Evolutionary conservation across 345 rosid genomes (phyloP).

Genomic region (Noccaea caerulescens): DNA sequence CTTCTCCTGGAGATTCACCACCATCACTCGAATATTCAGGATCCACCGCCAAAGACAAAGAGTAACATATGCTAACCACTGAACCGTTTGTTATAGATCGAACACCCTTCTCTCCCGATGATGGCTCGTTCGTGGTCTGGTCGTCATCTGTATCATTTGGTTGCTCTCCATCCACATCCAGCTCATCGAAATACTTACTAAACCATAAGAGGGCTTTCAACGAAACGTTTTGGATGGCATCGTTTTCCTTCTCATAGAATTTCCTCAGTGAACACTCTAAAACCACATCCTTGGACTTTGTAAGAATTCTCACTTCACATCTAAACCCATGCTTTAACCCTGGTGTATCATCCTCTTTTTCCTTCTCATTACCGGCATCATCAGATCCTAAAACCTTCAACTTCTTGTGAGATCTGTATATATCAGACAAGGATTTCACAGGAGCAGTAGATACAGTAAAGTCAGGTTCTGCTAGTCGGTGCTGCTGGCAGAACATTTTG

Average conservation of each 20-base stretch:
- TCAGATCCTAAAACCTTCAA: constrained; percentile 49
- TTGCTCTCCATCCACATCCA: constrained; percentile 37
- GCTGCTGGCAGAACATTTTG: constrained; percentile 78
- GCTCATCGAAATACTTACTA: constrained; percentile 59
- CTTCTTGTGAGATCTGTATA: constrained; percentile 59
- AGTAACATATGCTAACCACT: constrained; percentile 62
- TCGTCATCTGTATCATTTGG: constrained; percentile 44
- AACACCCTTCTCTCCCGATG: constrained; percentile 40
- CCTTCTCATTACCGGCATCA: constrained; percentile 30
- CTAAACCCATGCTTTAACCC: constrained; percentile 49
- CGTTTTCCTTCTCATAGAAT: constrained; percentile 66
- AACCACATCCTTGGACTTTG: constrained; percentile 65
- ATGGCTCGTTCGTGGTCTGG: constrained; percentile 34
- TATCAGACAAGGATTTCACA: constrained; percentile 48
- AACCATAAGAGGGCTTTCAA: constrained; percentile 79
- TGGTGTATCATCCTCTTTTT: constrained; percentile 42
- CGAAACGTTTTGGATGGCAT: constrained; percentile 74
- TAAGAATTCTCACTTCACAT: constrained; percentile 71
- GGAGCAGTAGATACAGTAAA: constrained; percentile 51
- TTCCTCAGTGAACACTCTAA: constrained; percentile 67
- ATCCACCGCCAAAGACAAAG: constrained; percentile 53
- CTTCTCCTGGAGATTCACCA: constrained; percentile 53
- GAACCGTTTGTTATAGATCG: constrained; percentile 59
- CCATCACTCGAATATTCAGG: constrained; percentile 33
- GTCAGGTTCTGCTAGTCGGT: constrained; percentile 77